phyloP scores from a whole-genome alignment of 1,284 basidiomycete genomes.

The Pascua guehoae region DNA sequence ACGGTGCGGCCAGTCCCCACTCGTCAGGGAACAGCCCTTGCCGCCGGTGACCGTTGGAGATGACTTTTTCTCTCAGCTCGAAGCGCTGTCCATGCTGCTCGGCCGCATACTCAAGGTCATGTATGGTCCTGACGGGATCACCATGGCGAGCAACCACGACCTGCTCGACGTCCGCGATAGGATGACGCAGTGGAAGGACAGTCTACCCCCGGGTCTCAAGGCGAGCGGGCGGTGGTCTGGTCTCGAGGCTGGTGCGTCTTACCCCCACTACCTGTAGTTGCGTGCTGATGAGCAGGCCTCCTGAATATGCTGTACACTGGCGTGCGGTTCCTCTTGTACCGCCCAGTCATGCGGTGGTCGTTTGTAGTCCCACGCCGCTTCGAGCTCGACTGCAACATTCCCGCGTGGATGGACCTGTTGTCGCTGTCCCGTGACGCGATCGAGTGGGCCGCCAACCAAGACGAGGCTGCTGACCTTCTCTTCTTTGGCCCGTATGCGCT shows the following conservation, averaged over 20 bases:
- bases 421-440: conserved; percentile 15
- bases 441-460: conserved; percentile 26
- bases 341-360: conserved; percentile 33
- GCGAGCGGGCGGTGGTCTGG: conserved; percentile 19
- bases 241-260: conserved; percentile 15
- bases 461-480: conserved; percentile 21
- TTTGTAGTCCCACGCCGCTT: conserved; percentile 26
- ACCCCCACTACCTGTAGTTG: neutral
- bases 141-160: conserved; percentile 10
- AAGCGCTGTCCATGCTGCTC: conserved; percentile 13
- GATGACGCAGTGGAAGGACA: conserved; percentile 18
- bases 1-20: conserved; percentile 15
- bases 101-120: conserved; percentile 13
- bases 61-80: conserved; percentile 18
- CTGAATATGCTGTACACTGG: conserved; percentile 22
- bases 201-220: conserved; percentile 10
- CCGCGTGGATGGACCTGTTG: conserved; percentile 23
- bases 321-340: conserved; percentile 23
- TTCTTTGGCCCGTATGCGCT: conserved; percentile 29
- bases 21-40: neutral
- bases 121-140: conserved; percentile 24
- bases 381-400: conserved; percentile 19
- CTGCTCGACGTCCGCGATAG: conserved; percentile 15
- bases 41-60: neutral
- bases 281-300: conserved; percentile 11